Evolutionary conservation across 768 basidiomycete genomes (phyloP).

Genomic region (Lactifluus subvellereus): DNA sequence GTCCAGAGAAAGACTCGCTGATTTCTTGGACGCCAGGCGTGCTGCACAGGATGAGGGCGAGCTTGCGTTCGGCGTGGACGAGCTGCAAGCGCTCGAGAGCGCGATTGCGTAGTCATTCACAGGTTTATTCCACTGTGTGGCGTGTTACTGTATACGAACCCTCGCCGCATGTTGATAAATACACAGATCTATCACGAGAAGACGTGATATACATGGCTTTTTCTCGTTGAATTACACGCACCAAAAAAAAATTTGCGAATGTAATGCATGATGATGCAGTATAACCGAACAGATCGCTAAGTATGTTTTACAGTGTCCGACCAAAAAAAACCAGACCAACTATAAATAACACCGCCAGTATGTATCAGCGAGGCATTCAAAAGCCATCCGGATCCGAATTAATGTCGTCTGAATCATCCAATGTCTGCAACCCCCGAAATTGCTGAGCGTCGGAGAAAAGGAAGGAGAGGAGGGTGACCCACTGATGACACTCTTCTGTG

Average conservation of each 20-base stretch:
- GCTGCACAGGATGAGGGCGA: neutral
- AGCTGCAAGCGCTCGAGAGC: slow-evolving; percentile 4
- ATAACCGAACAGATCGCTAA: neutral
- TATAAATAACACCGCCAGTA: neutral
- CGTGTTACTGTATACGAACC: neutral
- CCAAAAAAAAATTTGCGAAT: neutral
- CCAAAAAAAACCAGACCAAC: neutral
- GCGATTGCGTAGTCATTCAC: slow-evolving; percentile 1
- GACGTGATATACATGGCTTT: neutral
- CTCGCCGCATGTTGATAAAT: neutral
- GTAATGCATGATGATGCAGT: neutral
- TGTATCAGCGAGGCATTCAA: neutral
- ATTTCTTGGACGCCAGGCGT: slow-evolving; percentile 11
- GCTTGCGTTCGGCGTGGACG: slow-evolving; percentile 8
- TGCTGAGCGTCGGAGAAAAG: neutral
- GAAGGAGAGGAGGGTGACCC: neutral
- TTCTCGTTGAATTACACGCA: neutral
- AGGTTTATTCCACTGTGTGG: neutral
- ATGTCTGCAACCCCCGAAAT: neutral
- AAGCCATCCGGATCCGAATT: neutral
- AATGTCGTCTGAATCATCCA: neutral
- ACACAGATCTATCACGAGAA: neutral
- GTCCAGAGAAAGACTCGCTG: slow-evolving; percentile 10
- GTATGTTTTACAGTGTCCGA: neutral
- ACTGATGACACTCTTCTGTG: neutral